These are phyloP conservation scores for Wickerhamiella lipophila DNA, from an alignment of 805 yeast genomes.

Conservation along the genomic window DNA sequence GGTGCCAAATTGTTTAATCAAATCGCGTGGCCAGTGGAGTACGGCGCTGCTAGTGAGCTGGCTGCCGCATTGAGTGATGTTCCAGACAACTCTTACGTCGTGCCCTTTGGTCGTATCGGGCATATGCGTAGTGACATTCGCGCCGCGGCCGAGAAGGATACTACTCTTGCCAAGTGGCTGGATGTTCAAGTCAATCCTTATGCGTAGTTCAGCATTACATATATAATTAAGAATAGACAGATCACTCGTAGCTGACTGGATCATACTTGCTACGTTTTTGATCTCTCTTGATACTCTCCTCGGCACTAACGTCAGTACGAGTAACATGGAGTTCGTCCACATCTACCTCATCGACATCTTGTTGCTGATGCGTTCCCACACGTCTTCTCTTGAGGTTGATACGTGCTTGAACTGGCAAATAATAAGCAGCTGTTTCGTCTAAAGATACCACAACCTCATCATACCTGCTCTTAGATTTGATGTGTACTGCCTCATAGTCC, in stretches of 20 bases:
- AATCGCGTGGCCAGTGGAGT: constrained; percentile 20
- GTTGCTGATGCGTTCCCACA: constrained; percentile 40
- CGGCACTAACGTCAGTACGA: constrained; percentile 60
- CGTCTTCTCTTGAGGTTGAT: constrained; percentile 78
- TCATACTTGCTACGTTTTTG: constrained; percentile 54
- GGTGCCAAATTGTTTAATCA: constrained; percentile 1
- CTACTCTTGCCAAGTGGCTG: constrained; percentile 17
- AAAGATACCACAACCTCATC: constrained; percentile 63
- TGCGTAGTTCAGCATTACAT: background rate
- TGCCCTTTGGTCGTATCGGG: constrained; percentile 36
- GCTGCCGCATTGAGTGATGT: constrained; percentile 32
- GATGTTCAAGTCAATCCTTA: background rate
- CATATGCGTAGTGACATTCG: constrained; percentile 29
- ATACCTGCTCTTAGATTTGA: constrained; percentile 33
- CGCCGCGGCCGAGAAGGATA: constrained; percentile 23
- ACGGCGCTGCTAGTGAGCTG: constrained; percentile 37
- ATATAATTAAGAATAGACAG: background rate
- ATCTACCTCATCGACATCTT: constrained; percentile 43
- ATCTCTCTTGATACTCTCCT: constrained; percentile 58
- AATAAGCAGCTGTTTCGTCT: constrained; percentile 45
- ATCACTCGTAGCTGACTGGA: constrained; percentile 50
- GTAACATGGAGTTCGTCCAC: constrained; percentile 49
- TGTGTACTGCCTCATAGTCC: constrained; percentile 65
- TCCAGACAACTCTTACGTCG: constrained; percentile 27
- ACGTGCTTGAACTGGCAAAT: constrained; percentile 65